These are phyloP conservation scores for Phellinidium pouzarii DNA, from an alignment of 1,284 basidiomycete genomes.

Conservation along the genomic window DNA sequence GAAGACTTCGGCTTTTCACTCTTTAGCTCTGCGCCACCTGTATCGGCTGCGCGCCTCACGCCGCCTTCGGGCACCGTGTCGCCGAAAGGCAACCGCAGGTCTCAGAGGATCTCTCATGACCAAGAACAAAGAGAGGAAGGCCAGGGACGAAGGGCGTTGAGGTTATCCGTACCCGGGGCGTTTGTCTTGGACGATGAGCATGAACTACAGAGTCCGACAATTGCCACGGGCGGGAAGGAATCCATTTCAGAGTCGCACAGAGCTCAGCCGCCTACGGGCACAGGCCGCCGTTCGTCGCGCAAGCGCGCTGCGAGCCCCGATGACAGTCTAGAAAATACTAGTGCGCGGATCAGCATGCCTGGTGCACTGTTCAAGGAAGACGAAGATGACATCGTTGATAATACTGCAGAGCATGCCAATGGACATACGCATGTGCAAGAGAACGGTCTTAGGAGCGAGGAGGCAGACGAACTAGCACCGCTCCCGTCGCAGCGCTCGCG, in stretches of 20 bases:
- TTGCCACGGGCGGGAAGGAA: background rate
- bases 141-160: background rate
- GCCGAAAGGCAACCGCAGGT: conserved; percentile 6
- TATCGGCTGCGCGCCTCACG: conserved; percentile 1
- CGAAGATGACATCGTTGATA: conserved; percentile 3
- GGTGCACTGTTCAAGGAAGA: conserved; percentile 19
- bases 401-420: background rate
- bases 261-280: background rate
- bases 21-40: background rate
- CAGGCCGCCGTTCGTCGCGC: background rate
- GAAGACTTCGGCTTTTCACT: conserved; percentile 14
- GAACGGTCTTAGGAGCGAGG: conserved; percentile 10
- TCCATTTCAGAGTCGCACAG: background rate
- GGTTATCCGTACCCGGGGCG: conserved; percentile 14
- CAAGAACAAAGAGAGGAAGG: background rate
- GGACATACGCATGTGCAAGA: background rate
- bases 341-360: conserved; percentile 17
- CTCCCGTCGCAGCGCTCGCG: conserved; percentile 10
- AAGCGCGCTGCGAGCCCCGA: conserved; percentile 18
- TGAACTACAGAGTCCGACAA: conserved; percentile 13
- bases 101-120: background rate
- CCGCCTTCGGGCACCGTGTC: conserved; percentile 4
- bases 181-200: conserved; percentile 14
- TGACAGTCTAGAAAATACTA: background rate
- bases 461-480: conserved; percentile 18